These are phyloP conservation scores for Boechera divaricarpa DNA, from an alignment of 345 rosid genomes.

Conservation along the genomic window DNA sequence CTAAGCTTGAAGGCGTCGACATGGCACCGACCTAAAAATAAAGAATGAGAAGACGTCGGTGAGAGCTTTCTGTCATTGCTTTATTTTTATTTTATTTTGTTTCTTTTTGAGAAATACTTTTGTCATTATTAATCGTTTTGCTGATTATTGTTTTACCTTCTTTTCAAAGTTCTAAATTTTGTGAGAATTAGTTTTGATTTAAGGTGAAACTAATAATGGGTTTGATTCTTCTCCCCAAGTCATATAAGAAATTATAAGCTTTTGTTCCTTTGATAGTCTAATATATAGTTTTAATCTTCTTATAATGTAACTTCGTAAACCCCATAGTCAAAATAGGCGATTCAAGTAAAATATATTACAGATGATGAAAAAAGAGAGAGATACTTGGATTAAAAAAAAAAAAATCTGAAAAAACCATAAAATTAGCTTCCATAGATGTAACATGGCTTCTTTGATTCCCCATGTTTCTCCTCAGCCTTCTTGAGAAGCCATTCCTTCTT, in stretches of 20 bases:
- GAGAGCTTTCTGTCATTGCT: slow-evolving; percentile 3
- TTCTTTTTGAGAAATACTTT: neutral
- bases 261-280: too few species aligned
- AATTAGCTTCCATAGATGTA: neutral
- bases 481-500: slow-evolving; percentile 65
- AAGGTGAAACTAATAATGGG: too few species aligned
- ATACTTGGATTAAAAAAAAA: neutral
- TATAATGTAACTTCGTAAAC: neutral
- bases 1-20: slow-evolving; percentile 23
- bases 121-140: neutral
- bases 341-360: neutral
- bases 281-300: too few species aligned
- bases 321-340: neutral
- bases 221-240: neutral
- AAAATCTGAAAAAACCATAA: neutral
- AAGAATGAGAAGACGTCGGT: neutral
- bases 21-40: slow-evolving; percentile 25
- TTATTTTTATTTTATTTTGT: neutral
- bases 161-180: neutral
- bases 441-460: slow-evolving; percentile 59
- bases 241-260: too few species aligned
- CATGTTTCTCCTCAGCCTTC: slow-evolving; percentile 57
- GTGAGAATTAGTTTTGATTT: neutral
- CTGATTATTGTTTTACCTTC: neutral
- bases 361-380: too few species aligned